Base-by-base conservation (phyloP, 208 protist species). In the Trypanosoma scelopori region DNA sequence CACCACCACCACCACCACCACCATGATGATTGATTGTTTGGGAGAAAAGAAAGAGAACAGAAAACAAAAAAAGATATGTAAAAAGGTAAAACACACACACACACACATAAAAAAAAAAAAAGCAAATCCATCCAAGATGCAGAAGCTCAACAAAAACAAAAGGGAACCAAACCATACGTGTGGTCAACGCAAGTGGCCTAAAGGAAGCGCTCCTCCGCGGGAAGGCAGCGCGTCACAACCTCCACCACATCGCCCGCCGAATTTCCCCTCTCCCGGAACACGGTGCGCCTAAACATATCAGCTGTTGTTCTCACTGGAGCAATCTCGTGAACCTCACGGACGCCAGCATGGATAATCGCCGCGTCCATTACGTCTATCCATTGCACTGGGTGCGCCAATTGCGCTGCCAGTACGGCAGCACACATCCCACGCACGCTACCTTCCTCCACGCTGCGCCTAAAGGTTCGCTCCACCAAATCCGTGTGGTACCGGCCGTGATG, bases 351-450 rank as follows among this genome's bases (percentile, higher is more conserved):
- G 16, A 84, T 32, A 0, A 96, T 81, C 13, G 93, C 74, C 30
- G 74, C 52, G 25, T 92, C 77, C 91, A 96, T 96, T 12, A 76
- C 6, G 35, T 84, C 79, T 37, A 83, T 87, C 91, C 91, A 96
- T 71, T 86, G 71, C 42, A 96, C 91, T 12, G 87, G 75, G 63
- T 94, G 84, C 0, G 87, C 69, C 48, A 92, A 43, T 50, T 96
- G 91, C 1, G 82, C 84, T 2, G 91, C 84, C 13, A 96, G 70
- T 1, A 94, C 73, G 3, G 81, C 69, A 18, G 87, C 84, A 49
- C 81, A 87, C 52, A 94, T 87, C 7, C 90, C 83, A n/a, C 78
- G 56, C 23, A 87, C 84, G 43, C 74, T 90, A 42, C 65, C 50
- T 6, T 72, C 57, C 7, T 64, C 57, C 6, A 84, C 66, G 15